Evolutionary conservation across 768 basidiomycete genomes (phyloP), one percentile per base, ranked within the genome.

Genomic region (Mycena polygramma): DNA sequence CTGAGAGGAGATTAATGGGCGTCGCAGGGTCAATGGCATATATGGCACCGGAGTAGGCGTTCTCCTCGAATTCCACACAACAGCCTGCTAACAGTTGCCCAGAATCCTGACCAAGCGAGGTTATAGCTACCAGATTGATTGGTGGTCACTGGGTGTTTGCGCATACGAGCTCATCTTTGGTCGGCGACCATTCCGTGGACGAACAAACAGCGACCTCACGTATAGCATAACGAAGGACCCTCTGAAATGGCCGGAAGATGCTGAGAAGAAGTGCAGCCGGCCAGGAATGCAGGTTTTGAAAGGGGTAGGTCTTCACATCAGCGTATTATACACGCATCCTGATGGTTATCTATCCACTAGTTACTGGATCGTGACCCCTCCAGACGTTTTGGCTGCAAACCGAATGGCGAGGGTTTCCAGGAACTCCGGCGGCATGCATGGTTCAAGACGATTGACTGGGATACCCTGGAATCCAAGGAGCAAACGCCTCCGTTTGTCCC

Each of bases 1-100:
- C 92, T 7, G 96, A 98, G 66, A 88, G 94, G 65, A 89, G 92
- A 67, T 82, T 96, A 41, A 96, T 94, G 15, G 96, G 96, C 26
- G 94, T 99, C 0, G 97, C 97, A 26, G 97, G 97, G 11, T 97
- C 95, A 60, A 97, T 99, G 97, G 97, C 97, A 4, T 99, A 99
- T 79, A 99, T 99, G 97, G 97, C 93, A 49, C 92, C 92, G 3
- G 91, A 93, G 90, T 92, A 77, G 63, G 87, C 60, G 1, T 30
- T 65, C 19, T 60, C 53, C 49, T 63, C 4, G 46, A 52, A 22
- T 54, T 37, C 58, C 36, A 69, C 68, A 30, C 53, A 72, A 15
- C 41, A n/a, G 11, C 22, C 66, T 72, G 37, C 68, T 60, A 7
- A 10, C 13, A 22, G 22, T 15, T 24, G 63, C 57, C 19, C 74